A percentile compares a stretch with the other conserved stretches of the same genome.
phyloP scores from a whole-genome alignment of 208 protist species.

The Leishmania arabica region DNA sequence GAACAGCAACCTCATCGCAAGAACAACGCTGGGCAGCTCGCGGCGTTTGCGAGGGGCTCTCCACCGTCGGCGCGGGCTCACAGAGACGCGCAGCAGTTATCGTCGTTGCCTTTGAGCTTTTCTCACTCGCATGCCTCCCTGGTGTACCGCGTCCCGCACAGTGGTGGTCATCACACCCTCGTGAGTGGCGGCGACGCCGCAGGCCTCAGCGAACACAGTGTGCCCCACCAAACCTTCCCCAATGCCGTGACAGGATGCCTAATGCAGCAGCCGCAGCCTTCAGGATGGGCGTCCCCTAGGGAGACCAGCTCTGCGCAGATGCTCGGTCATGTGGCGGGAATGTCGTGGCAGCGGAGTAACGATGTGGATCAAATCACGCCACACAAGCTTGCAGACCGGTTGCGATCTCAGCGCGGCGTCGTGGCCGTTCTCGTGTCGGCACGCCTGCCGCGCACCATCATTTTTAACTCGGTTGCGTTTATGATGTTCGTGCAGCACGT shows the following conservation, averaged over 20 bases:
- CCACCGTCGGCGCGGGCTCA: background rate
- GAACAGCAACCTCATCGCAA: background rate
- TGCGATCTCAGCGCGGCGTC: constrained; percentile 51
- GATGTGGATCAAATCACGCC: constrained; percentile 43
- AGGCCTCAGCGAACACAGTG: constrained; percentile 1
- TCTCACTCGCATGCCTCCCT: background rate
- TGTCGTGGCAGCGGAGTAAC: constrained; percentile 37
- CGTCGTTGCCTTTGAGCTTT: background rate
- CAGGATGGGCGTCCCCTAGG: background rate
- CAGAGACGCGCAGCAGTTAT: background rate
- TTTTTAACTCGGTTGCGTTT: constrained; percentile 62
- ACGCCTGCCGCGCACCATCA: constrained; percentile 47
- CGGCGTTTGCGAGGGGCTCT: background rate
- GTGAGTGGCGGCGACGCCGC: constrained; percentile 1
- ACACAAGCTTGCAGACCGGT: constrained; percentile 37
- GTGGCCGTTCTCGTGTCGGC: constrained; percentile 37
- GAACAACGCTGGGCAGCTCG: background rate
- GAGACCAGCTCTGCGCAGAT: constrained; percentile 11
- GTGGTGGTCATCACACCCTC: background rate
- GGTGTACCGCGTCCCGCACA: background rate
- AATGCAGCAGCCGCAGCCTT: constrained; percentile 2
- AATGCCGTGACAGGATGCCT: background rate
- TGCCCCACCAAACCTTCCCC: background rate
- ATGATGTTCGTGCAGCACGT: constrained; percentile 67
- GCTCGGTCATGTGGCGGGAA: constrained; percentile 19